Base-by-base conservation (phyloP, 768 basidiomycete genomes). In the Omphalotus guepiniiformis region DNA sequence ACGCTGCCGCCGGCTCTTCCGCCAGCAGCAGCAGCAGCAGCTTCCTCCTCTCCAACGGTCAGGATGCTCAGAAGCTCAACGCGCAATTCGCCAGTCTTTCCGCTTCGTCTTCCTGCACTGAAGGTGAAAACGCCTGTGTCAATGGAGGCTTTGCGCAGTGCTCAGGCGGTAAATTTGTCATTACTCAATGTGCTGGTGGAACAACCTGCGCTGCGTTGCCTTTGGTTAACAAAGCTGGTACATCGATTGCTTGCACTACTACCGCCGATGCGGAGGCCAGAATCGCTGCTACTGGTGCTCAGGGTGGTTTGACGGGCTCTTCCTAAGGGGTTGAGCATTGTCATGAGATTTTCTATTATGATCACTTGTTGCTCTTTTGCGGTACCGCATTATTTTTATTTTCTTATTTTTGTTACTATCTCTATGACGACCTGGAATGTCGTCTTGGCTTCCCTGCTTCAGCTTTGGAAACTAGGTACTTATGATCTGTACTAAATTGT, bases 51-150 rank as follows among this genome's bases (percentile, higher is more conserved):
- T 61, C 70, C 27, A 81, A 81, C 48, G 78, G 76, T 15, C 58
- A 70, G 45, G 73, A 68, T 42, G 78, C 79, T 9, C 75, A 79
- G 56, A 60, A 68, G 6, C 68, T 74, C 27, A 80, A 80, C 57
- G 67, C 67, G 5, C 63, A 80, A 55, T 84, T 83, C 61, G 64
- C 69, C 15, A 60, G 56, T 7, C 70, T 85, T 22, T 72, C 65
- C 21, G 57, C 68, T 2, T 45, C 50, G 50, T 77, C 80, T 25
- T 6, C 71, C 7, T 84, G 83, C 65, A 69, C 63, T 4, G 64
- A 58, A 9, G 73, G 73, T 38, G 67, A 76, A 27, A 59, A 67
- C 15, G 77, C 75, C 16, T 80, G 79, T 56, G 61, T 79, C 23
- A 55, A 59, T 12, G 61, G 62, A 2, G 61, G 57, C 4, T 79